phyloP scores from a whole-genome alignment of 1,284 basidiomycete genomes.

The Coniferiporia weirii region DNA sequence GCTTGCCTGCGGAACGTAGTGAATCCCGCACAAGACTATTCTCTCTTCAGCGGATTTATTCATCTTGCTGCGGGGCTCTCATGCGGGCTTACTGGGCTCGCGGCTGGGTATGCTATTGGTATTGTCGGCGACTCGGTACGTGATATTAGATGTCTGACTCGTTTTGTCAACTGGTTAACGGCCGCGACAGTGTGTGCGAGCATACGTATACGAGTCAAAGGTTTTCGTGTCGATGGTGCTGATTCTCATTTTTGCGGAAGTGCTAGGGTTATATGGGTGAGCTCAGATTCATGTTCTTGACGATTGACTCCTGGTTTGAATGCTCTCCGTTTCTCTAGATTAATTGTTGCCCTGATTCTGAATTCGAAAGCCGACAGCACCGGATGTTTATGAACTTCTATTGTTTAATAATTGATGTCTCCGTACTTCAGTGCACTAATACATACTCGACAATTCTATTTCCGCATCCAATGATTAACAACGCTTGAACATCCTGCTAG shows the following conservation, averaged over 20 bases:
- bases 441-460: not conserved
- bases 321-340: constrained; percentile 32
- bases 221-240: constrained; percentile 88
- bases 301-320: not conserved
- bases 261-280: constrained; percentile 69
- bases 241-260: constrained; percentile 83
- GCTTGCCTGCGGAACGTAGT: constrained; percentile 36
- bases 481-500: not conserved
- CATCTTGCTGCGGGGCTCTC: constrained; percentile 88
- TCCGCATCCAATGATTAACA: no score
- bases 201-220: constrained; percentile 70
- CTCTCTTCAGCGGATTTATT: constrained; percentile 79
- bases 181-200: constrained; percentile 17
- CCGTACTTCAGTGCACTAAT: not conserved
- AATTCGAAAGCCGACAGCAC: constrained; percentile 48
- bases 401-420: not conserved
- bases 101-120: constrained; percentile 89
- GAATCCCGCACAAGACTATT: constrained; percentile 40
- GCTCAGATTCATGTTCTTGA: constrained; percentile 21
- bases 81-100: constrained; percentile 84
- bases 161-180: not conserved
- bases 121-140: constrained; percentile 95
- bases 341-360: constrained; percentile 90
- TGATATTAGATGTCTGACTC: constrained; percentile 32
- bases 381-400: constrained; percentile 7